phyloP scores from a whole-genome alignment of 768 basidiomycete genomes.

The Leccinellum luteum region DNA sequence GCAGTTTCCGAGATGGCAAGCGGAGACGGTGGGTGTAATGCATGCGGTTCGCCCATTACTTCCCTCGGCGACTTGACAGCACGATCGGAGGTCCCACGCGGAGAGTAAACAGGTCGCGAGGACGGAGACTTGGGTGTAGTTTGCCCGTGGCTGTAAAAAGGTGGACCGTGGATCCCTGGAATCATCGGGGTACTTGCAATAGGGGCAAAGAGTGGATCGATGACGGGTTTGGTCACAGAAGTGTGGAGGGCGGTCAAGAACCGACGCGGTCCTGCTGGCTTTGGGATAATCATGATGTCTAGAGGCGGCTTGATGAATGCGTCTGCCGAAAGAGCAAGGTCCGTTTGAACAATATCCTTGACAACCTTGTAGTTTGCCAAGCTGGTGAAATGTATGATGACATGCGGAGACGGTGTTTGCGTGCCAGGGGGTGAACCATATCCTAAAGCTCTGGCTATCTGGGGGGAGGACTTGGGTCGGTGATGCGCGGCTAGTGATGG shows the following conservation, averaged over 20 bases:
- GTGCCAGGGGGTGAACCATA: conserved; percentile 28
- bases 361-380: conserved; percentile 85
- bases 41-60: conserved; percentile 34
- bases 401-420: conserved; percentile 33
- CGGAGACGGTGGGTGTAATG: conserved; percentile 62
- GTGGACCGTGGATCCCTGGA: conserved; percentile 56
- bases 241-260: conserved; percentile 92
- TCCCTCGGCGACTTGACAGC: conserved; percentile 57
- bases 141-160: conserved; percentile 38
- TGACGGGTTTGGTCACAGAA: conserved; percentile 77
- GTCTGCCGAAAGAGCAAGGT: conserved; percentile 43
- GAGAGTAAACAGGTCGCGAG: conserved; percentile 40
- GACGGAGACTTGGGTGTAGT: conserved; percentile 42
- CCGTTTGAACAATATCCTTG: conserved; percentile 77
- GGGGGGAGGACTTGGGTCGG: conserved; percentile 77
- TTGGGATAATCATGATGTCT: conserved; percentile 96
- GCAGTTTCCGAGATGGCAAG: conserved; percentile 65
- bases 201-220: conserved; percentile 92
- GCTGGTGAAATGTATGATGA: conserved; percentile 87
- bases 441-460: conserved; percentile 60
- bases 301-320: conserved; percentile 52
- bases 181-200: conserved; percentile 89
- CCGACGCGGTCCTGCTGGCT: conserved; percentile 93
- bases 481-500: conserved; percentile 67
- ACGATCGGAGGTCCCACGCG: conserved; percentile 62